These are phyloP conservation scores for Cadophora sp. DNA, from an alignment of 2,329 filamentous ascomycete genomes.

Conservation along the genomic window DNA sequence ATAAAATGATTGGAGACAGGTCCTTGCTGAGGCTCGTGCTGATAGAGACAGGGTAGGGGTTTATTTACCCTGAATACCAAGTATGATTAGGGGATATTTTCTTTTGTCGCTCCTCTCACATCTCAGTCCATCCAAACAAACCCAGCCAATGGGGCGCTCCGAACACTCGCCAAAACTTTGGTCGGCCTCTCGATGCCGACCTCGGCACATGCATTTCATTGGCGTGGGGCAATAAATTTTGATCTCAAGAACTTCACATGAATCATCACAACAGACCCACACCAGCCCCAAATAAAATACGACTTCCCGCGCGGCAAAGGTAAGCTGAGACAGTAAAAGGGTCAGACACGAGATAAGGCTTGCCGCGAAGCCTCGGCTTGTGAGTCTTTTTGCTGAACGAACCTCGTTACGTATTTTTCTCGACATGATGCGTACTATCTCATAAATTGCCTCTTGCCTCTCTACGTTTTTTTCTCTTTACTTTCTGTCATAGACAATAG, in stretches of 20 bases:
- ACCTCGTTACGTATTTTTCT: constrained; percentile 26
- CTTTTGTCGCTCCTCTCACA: too few species aligned
- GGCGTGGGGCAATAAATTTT: constrained; percentile 7
- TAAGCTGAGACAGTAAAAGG: constrained; percentile 2
- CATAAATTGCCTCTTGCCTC: constrained; percentile 10
- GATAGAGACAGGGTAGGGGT: too few species aligned
- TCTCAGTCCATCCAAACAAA: not conserved
- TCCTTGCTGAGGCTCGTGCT: too few species aligned
- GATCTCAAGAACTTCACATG: constrained; percentile 24
- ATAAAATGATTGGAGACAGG: too few species aligned
- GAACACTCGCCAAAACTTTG: not conserved
- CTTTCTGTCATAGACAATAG: constrained; percentile 24
- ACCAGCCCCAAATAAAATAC: constrained; percentile 14
- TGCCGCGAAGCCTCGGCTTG: constrained; percentile 37
- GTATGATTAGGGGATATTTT: too few species aligned
- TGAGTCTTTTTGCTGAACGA: constrained; percentile 16
- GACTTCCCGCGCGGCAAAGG: constrained; percentile 30
- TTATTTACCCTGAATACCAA: too few species aligned
- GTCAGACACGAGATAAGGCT: constrained; percentile 16
- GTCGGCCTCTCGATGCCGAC: not conserved
- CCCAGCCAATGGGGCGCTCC: not conserved
- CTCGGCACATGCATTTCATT: constrained; percentile 11
- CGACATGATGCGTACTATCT: constrained; percentile 18
- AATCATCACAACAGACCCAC: constrained; percentile 30
- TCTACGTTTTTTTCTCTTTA: constrained; percentile 11